Evolutionary conservation across 148 eudicot species (phyloP), one percentile per base, ranked within the genome.

Genomic region (Chenopodium berlandieri): DNA sequence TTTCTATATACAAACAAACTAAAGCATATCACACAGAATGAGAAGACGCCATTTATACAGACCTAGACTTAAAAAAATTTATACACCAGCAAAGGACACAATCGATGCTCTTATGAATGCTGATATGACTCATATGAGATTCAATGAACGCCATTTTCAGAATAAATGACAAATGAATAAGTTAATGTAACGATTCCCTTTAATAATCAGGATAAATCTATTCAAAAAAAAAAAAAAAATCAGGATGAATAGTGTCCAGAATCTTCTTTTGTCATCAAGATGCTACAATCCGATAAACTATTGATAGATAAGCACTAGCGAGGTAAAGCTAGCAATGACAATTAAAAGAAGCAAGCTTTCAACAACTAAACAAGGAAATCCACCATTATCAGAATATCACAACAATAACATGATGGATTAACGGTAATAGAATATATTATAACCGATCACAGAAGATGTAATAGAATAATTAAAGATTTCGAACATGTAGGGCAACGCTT

Each of bases 391-490:
- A 34, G 22, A 60, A 25, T 13, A 79, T 34, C 69, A 76, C 71
- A 62, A 8, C 60, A 69, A 78, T 32, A 74, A 46, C 73, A 73
- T 27, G 62, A 74, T 74, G 34, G 58, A 72, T 64, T 78, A n/a
- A 37, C 13, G 50, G 4, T 31, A 71, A 50, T 69, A 67, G 7
- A 52, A 75, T 50, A 65, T 44, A 22, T 19, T 31, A 74, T 25
- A 74, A 27, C 23, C 2, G 7, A 66, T 79, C 27, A 31, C 50
- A 14, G 3, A 54, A 50, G 44, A 40, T 40, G 44, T 40, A 16
- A 17, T 12, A 76, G 52, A 82, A 82, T 76, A 76, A 70, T 60
- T 69, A 79, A 69, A 82, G 80, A 62, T 77, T 66, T 60, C 23
- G 22, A 65, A 74, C 30, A 65, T n/a, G 30, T 78, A 74, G 46